Base-by-base conservation (phyloP, 108 stramenopile species). In the Bacterosira constricta region DNA sequence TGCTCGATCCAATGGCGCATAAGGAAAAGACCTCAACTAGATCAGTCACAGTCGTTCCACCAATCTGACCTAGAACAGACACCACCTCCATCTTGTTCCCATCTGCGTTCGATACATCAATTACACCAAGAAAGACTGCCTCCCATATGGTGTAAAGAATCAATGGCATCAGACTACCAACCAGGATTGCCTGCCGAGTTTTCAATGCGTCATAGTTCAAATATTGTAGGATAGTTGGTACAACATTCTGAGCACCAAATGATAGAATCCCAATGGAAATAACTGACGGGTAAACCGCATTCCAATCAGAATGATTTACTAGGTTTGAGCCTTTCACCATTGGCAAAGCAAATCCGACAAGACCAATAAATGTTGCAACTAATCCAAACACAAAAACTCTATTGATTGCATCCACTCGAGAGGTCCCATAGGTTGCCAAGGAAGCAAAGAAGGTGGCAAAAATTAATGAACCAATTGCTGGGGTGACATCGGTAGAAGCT, bases 221-320 rank as follows among this genome's bases (percentile, higher is more conserved):
- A 37, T 81, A 81, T 35, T 51, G 57, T 4, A 81, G 49, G n/a
- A 81, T n/a, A 25, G 80, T 81, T 20, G 80, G 80, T 1, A 81
- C 80, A 10, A 77, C 75, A 47, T 81, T 81, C 65, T 81, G 80
- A 2, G 80, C 80, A 9, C 80, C 80, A 64, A 81, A 72, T 1
- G 80, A 77, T 9, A 81, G 35, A 49, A 81, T 81, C n/a, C 80
- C 80, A 21, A 81, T 66, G 29, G 80, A 81, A 23, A 81, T 73
- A n/a, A 62, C 72, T 1, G 58, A 30, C 10, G 75, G 80, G 53
- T 77, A 81, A 10, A 81, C 39, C 11, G 52, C n/a, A 17, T 45
- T 49, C 80, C 80, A 81, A 35, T 81, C 63, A 4, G 70, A 53
- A 23, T 41, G 21, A 30, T 21, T 21, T 2, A 72, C 0, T 13